Evolutionary conservation across 768 basidiomycete genomes (phyloP).

Genomic region (Tulasnella sp.): DNA sequence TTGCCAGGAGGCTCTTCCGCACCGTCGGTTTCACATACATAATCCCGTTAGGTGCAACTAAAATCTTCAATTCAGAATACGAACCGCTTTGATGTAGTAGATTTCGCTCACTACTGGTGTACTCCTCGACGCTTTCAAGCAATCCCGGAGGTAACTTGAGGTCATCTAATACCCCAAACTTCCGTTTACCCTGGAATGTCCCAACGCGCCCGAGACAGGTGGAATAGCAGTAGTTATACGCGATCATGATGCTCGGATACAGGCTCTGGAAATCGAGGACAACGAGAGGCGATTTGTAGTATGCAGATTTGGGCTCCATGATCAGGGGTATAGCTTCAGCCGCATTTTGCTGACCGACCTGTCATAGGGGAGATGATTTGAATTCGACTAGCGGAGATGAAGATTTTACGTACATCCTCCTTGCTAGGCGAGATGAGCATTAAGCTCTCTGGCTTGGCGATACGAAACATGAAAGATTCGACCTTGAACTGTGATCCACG

Average conservation of each 20-base stretch:
- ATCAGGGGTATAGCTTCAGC: constrained; percentile 57
- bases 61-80: too few species aligned
- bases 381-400: background rate
- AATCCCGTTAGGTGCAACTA: constrained; percentile 92
- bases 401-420: constrained; percentile 47
- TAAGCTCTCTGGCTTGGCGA: constrained; percentile 91
- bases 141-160: constrained; percentile 56
- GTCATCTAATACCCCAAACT: constrained; percentile 68
- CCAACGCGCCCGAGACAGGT: constrained; percentile 84
- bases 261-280: constrained; percentile 95
- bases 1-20: constrained; percentile 70
- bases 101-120: constrained; percentile 56
- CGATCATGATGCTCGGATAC: constrained; percentile 97
- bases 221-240: constrained; percentile 95
- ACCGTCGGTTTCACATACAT: constrained; percentile 83
- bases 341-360: constrained; percentile 95
- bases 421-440: constrained; percentile 84
- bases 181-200: constrained; percentile 80
- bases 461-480: constrained; percentile 96
- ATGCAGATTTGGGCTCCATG: constrained; percentile 78
- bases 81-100: background rate
- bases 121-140: constrained; percentile 55
- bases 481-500: constrained; percentile 98
- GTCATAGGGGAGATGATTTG: constrained; percentile 7
- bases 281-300: constrained; percentile 83